These are phyloP conservation scores for Elaeis oleifera DNA, from an alignment of 202 grass and related monocot species.

Conservation along the genomic window DNA sequence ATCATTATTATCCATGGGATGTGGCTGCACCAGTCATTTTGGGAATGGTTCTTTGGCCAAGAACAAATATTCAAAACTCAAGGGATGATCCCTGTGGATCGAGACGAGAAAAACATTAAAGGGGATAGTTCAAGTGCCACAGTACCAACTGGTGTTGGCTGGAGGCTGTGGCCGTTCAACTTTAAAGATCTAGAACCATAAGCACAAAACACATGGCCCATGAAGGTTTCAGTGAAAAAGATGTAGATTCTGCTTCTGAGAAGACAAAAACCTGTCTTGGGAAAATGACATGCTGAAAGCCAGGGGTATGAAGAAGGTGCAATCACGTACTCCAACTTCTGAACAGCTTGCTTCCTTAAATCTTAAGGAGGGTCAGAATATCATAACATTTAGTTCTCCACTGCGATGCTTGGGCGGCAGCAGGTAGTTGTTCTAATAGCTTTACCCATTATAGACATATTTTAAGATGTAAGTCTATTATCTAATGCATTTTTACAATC, in stretches of 20 bases:
- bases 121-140: constrained; percentile 17
- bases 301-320: constrained; percentile 46
- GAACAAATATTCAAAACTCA: constrained; percentile 58
- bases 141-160: constrained; percentile 45
- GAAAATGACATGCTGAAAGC: constrained; percentile 35
- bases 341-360: constrained; percentile 69
- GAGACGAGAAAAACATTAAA: constrained; percentile 21
- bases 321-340: constrained; percentile 63
- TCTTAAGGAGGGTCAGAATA: constrained; percentile 85
- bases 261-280: constrained; percentile 14
- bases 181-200: constrained; percentile 56
- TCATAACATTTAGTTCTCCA: constrained; percentile 82
- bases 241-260: constrained; percentile 19
- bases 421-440: constrained; percentile 42
- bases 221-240: constrained; percentile 26
- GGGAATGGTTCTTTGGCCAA: constrained; percentile 59
- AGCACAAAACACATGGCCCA: constrained; percentile 23
- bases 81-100: constrained; percentile 74
- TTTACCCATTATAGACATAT: too few species aligned
- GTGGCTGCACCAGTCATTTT: constrained; percentile 53
- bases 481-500: constrained; percentile 22
- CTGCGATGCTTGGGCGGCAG: constrained; percentile 79
- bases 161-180: constrained; percentile 88
- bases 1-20: constrained; percentile 70
- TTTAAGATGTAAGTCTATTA: too few species aligned